Evolutionary conservation across 257 asterid genomes (phyloP).

Genomic region (Nicotiana paniculata): DNA sequence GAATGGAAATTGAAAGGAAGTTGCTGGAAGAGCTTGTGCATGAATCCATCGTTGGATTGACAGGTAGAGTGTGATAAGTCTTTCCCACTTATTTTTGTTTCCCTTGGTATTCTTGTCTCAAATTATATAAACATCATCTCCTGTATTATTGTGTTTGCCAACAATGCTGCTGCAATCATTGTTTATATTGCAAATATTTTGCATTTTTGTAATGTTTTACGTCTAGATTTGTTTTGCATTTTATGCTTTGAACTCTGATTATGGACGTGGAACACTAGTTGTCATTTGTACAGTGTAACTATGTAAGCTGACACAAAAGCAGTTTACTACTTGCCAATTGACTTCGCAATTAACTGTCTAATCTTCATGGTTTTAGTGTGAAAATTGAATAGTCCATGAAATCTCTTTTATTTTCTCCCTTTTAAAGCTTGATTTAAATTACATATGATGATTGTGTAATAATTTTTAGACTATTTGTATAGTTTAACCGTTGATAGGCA

Average conservation of each 20-base stretch:
- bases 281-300: conserved; percentile 1
- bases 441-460: too few relatives aligned
- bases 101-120: not conserved
- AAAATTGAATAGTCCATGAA: not conserved
- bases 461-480: not conserved
- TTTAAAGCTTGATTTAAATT: not conserved
- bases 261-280: not conserved
- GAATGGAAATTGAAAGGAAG: conserved; percentile 57
- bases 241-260: not conserved
- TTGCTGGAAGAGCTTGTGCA: conserved; percentile 65
- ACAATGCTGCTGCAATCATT: conserved; percentile 14
- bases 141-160: conserved; percentile 21
- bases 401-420: not conserved
- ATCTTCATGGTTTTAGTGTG: too few relatives aligned
- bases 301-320: not conserved
- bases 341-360: not conserved
- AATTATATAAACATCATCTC: conserved; percentile 12
- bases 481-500: not conserved
- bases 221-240: not conserved
- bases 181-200: not conserved
- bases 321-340: not conserved
- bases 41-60: conserved; percentile 58
- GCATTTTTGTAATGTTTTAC: not conserved
- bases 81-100: conserved; percentile 1
- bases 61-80: conserved; percentile 35